Conservation (phyloP, 495 filamentous ascomycete species). For the Tricharina praecox region DNA sequence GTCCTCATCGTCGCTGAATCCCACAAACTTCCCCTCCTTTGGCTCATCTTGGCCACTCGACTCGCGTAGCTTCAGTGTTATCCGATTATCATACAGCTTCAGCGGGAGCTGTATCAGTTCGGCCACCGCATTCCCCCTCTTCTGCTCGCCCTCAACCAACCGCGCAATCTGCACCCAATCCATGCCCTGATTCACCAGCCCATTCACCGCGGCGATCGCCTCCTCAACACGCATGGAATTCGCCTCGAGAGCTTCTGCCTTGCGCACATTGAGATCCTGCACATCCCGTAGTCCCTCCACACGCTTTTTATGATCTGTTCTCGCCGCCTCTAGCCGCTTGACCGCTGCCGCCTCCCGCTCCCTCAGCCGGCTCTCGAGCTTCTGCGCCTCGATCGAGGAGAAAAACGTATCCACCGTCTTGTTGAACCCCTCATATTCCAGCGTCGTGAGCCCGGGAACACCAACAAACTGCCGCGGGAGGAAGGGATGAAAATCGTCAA, state of each 20-base stretch:
- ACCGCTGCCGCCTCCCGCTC: constrained; percentile 69
- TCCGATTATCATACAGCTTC: constrained; percentile 72
- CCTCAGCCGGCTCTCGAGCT: constrained; percentile 61
- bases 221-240: constrained; percentile 81
- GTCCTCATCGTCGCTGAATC: constrained; percentile 45
- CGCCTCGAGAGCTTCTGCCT: constrained; percentile 75
- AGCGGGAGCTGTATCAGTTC: constrained; percentile 73
- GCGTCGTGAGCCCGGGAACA: constrained; percentile 42
- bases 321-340: constrained; percentile 63
- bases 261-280: constrained; percentile 70
- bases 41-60: constrained; percentile 32
- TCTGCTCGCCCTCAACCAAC: constrained; percentile 73
- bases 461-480: constrained; percentile 65
- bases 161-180: constrained; percentile 85
- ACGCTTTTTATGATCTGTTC: constrained; percentile 63
- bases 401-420: constrained; percentile 92
- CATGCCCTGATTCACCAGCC: constrained; percentile 79
- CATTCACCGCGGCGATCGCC: constrained; percentile 78
- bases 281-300: constrained; percentile 63
- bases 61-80: constrained; percentile 65
- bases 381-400: constrained; percentile 88
- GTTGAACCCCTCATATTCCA: constrained; percentile 72
- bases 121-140: constrained; percentile 65
- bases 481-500: constrained; percentile 94
- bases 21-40: constrained; percentile 33